Evolutionary conservation across 306 rosid species (phyloP), one percentile per base, ranked within the genome.

Genomic region (Lithocarpus polystachyus): DNA sequence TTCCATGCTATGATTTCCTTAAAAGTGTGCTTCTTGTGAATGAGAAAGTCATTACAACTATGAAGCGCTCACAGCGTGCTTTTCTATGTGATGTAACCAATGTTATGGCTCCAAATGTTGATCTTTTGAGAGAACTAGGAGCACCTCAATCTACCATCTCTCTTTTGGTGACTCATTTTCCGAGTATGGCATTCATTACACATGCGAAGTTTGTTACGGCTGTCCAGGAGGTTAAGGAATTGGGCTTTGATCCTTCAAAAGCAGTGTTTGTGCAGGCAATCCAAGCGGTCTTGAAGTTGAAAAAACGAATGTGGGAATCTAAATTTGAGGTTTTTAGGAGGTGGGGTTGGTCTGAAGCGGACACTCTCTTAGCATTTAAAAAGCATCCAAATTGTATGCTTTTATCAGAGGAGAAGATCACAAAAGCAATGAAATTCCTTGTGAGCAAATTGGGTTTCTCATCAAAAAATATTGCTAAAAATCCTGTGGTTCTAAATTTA

Each of bases 291-390:
- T 35, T 43, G 5, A 40, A 3, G 35, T 6, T 33, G 56, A 59
- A 37, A 55, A 37, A 72, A 67, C 62, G 68, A 5, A 33, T 6
- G 4, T 71, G 84, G 88, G 54, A 76, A 67, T 53, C 61, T 3
- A 84, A 72, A 23, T 14, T 80, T 51, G 55, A 71, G 62, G 33
- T 61, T 43, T 77, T 64, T 52, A 74, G 15, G 76, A 85, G 73
- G 53, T 84, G 83, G 79, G 80, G 88, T 33, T 79, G 81, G 83
- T 73, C 89, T 5, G 29, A 67, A 52, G 83, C 81, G 26, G 67
- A 76, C 2, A 43, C 48, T 67, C 24, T 77, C 37, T 24, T 20
- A 14, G 87, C 89, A 18, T 88, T 83, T 57, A 78, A 55, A 76
- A 82, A 6, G 80, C 35, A n/a, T 45, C 91, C 89, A 4, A 54